Conservation (phyloP, 768 basidiomycete species). For the Agaricus subrufescens region DNA sequence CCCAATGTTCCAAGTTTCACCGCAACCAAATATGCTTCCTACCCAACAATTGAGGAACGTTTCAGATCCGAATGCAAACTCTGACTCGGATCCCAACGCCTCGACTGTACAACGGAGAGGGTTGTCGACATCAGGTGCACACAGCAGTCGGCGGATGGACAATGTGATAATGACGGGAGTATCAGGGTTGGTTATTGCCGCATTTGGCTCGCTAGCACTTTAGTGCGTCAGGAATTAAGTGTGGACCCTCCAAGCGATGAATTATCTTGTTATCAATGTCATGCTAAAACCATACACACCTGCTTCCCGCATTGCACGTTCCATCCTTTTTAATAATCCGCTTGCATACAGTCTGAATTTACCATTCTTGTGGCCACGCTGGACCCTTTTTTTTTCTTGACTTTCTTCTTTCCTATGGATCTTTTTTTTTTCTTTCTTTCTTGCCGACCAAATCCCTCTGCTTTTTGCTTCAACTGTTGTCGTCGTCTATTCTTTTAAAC, state of each 20-base stretch:
- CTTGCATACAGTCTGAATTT: neutral
- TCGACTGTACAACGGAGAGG: slow-evolving; percentile 18
- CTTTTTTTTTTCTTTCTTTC: neutral
- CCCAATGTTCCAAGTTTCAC: slow-evolving; percentile 62
- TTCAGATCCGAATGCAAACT: slow-evolving; percentile 17
- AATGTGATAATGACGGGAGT: slow-evolving; percentile 21
- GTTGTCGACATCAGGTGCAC: slow-evolving; percentile 19
- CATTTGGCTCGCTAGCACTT: slow-evolving; percentile 25
- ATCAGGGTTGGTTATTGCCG: slow-evolving; percentile 23
- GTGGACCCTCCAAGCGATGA: slow-evolving; percentile 1
- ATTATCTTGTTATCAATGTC: slow-evolving; percentile 5
- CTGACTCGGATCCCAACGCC: slow-evolving; percentile 2
- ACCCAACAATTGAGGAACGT: slow-evolving; percentile 60
- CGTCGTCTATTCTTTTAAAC: neutral
- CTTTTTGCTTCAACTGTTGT: slow-evolving; percentile 5
- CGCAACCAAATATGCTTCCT: slow-evolving; percentile 84
- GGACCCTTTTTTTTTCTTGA: slow-evolving; percentile 9
- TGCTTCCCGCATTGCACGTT: slow-evolving; percentile 5
- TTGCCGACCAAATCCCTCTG: slow-evolving; percentile 4
- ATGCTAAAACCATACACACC: slow-evolving; percentile 5
- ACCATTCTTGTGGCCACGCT: slow-evolving; percentile 1
- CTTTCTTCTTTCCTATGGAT: neutral
- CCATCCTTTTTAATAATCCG: neutral
- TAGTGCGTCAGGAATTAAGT: slow-evolving; percentile 16
- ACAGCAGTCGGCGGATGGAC: slow-evolving; percentile 18